Evolutionary conservation across 257 asterid genomes (phyloP).

Genomic region (Thymus mandschuricus): DNA sequence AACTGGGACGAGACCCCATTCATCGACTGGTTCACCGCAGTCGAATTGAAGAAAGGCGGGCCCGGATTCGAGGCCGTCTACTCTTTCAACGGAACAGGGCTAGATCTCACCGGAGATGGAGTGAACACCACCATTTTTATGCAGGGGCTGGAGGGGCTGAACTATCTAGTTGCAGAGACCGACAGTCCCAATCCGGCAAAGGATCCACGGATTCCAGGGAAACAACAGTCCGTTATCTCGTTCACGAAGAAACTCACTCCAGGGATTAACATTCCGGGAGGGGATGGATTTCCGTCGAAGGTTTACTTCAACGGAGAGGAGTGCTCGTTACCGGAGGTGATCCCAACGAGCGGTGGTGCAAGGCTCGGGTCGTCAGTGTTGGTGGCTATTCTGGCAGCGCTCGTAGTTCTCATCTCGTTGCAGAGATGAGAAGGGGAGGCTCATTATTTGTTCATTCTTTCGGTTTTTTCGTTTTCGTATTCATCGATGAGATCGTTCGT

Average conservation of each 20-base stretch:
- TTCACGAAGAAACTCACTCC: conserved; percentile 80
- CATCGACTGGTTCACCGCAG: conserved; percentile 81
- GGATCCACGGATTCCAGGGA: conserved; percentile 78
- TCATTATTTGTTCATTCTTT: conserved; percentile 74
- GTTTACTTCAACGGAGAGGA: conserved; percentile 95
- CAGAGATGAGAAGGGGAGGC: conserved; percentile 39
- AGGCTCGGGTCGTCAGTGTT: conserved; percentile 38
- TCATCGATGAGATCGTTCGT: conserved; percentile 12
- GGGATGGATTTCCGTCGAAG: conserved; percentile 90
- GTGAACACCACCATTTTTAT: conserved; percentile 72
- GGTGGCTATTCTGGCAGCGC: conserved; percentile 26
- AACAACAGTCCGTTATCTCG: conserved; percentile 91
- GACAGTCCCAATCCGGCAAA: conserved; percentile 56
- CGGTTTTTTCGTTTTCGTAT: conserved; percentile 15
- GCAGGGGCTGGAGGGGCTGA: conserved; percentile 81
- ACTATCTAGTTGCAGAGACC: conserved; percentile 76
- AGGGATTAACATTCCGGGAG: conserved; percentile 55
- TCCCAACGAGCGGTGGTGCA: conserved; percentile 56
- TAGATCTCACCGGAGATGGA: conserved; percentile 37
- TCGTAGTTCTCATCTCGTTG: conserved; percentile 41
- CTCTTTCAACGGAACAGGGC: conserved; percentile 75
- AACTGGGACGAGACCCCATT: conserved; percentile 83
- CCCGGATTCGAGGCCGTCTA: conserved; percentile 75
- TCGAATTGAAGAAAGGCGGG: conserved; percentile 62
- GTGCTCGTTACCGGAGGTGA: conserved; percentile 66